Percentiles rank a stretch among this genome's conserved stretches.
Conservation (phyloP, 1,139 yeast species). For the Debaryomyces nepalensis region DNA sequence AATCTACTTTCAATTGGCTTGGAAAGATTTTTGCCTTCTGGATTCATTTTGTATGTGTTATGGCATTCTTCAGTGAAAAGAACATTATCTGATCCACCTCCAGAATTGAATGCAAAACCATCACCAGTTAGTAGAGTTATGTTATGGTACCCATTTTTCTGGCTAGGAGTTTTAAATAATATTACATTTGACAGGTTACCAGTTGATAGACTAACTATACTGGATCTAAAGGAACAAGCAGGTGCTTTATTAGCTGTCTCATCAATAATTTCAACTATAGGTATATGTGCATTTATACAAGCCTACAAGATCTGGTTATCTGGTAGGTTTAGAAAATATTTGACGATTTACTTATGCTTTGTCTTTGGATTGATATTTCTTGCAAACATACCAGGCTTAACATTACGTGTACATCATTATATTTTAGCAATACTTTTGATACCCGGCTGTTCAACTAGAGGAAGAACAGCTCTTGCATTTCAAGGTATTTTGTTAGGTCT, state of each 20-base stretch:
- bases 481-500: constrained; percentile 87
- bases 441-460: constrained; percentile 87
- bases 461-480: constrained; percentile 68
- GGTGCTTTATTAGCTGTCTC: constrained; percentile 76
- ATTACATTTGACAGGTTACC: constrained; percentile 88
- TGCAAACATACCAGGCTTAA: constrained; percentile 66
- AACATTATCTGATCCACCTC: constrained; percentile 30
- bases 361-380: constrained; percentile 51
- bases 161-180: constrained; percentile 86
- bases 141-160: constrained; percentile 79
- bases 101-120: constrained; percentile 29
- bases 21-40: constrained; percentile 74
- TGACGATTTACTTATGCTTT: constrained; percentile 54
- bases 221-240: constrained; percentile 72
- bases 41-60: constrained; percentile 72
- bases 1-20: constrained; percentile 71
- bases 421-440: constrained; percentile 76
- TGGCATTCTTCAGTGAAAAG: constrained; percentile 60
- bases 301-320: constrained; percentile 81
- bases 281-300: constrained; percentile 67
- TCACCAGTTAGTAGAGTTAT: constrained; percentile 58
- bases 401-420: constrained; percentile 86
- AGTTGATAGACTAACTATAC: constrained; percentile 75
- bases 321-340: constrained; percentile 68
- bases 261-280: constrained; percentile 49